A percentile compares a stretch with the other conserved stretches of the same genome.
Conservation (phyloP, 202 grass and related monocot species). For the Schoenoplectus triqueter region DNA sequence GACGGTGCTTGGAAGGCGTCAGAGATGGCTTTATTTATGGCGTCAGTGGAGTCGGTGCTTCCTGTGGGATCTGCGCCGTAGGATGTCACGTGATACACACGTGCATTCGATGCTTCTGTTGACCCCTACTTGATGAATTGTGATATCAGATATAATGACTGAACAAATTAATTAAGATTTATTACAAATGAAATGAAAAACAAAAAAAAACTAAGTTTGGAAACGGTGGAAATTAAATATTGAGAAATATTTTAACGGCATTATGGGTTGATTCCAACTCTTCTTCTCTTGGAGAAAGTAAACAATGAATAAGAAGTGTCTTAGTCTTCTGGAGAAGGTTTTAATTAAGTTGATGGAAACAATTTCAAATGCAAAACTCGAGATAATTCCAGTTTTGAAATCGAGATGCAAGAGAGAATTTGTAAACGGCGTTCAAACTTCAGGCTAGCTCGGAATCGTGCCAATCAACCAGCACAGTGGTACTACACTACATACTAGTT, state of each 20-base stretch:
- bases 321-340: not conserved
- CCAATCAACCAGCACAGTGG: not conserved
- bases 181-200: no score
- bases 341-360: not conserved
- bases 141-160: not conserved
- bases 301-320: not conserved
- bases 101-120: slow-evolving; percentile 30
- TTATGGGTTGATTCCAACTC: slow-evolving; percentile 7
- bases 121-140: slow-evolving; percentile 10
- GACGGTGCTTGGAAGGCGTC: slow-evolving; percentile 62
- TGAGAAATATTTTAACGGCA: slow-evolving; percentile 10
- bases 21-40: slow-evolving; percentile 76
- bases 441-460: not conserved
- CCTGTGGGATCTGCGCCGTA: slow-evolving; percentile 88
- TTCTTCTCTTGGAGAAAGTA: slow-evolving; percentile 2
- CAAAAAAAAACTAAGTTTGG: not conserved
- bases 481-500: not conserved
- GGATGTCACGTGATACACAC: slow-evolving; percentile 83
- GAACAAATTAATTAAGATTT: not conserved
- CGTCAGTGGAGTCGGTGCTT: slow-evolving; percentile 53
- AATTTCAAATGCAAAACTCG: not conserved
- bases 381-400: not conserved
- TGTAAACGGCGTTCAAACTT: not conserved
- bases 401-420: not conserved
- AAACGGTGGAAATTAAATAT: not conserved